Evolutionary conservation across 345 rosid genomes (phyloP).

Genomic region (Aquilaria malaccensis): DNA sequence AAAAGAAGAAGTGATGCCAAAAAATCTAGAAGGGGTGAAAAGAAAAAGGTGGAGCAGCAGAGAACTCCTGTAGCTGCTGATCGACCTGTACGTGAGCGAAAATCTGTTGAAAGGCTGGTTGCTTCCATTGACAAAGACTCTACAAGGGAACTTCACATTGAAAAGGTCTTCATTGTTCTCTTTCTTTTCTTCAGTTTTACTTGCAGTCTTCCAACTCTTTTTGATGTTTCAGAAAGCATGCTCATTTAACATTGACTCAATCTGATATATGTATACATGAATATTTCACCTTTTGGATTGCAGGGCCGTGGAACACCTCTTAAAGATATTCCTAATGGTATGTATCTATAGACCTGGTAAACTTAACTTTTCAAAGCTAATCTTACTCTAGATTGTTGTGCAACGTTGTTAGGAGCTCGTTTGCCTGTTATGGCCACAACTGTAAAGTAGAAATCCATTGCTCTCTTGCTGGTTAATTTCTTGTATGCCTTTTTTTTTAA

Average conservation of each 20-base stretch:
- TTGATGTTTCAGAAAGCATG: background rate
- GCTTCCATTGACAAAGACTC: slow-evolving; percentile 69
- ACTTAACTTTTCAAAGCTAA: too few species aligned
- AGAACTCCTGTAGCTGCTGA: slow-evolving; percentile 61
- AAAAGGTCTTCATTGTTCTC: slow-evolving; percentile 42
- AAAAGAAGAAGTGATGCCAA: slow-evolving; percentile 30
- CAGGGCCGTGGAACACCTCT: slow-evolving; percentile 88
- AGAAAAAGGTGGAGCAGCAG: slow-evolving; percentile 40
- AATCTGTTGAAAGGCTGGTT: slow-evolving; percentile 91
- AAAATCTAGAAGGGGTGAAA: slow-evolving; percentile 34
- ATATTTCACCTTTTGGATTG: slow-evolving; percentile 26
- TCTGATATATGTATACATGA: slow-evolving; percentile 6
- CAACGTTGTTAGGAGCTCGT: too few species aligned
- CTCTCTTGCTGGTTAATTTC: too few species aligned
- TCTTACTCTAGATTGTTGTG: too few species aligned
- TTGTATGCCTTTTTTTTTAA: too few species aligned
- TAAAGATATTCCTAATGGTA: slow-evolving; percentile 94
- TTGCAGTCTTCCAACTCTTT: background rate
- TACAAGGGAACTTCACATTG: slow-evolving; percentile 57
- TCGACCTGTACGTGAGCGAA: slow-evolving; percentile 91
- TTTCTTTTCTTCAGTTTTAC: slow-evolving; percentile 1
- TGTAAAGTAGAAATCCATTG: too few species aligned
- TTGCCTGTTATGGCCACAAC: too few species aligned
- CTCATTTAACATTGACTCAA: too few species aligned
- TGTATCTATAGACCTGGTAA: slow-evolving; percentile 5